Percentiles rank a stretch among this genome's conserved stretches.
These are phyloP conservation scores for Cladosporium sp. DNA, from an alignment of 2,329 filamentous ascomycete genomes.

Conservation along the genomic window DNA sequence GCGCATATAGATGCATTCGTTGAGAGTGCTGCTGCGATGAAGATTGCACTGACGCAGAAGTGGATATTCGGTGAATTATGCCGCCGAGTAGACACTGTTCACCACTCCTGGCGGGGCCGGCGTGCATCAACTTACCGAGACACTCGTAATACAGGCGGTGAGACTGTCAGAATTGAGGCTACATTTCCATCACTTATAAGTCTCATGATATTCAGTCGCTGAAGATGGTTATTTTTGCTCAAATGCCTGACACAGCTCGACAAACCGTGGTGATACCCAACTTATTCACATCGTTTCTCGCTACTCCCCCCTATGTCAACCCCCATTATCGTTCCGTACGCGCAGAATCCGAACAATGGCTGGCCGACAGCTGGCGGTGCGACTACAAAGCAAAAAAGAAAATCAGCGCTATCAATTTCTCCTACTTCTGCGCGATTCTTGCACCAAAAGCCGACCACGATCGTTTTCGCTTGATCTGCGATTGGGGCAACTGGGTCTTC, in stretches of 20 bases:
- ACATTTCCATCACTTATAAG: too few relatives aligned
- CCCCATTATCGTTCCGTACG: neutral
- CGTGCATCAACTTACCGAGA: too few relatives aligned
- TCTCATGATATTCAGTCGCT: too few relatives aligned
- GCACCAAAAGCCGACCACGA: neutral
- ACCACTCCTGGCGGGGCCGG: too few relatives aligned
- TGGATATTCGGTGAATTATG: too few relatives aligned
- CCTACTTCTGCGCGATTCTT: neutral
- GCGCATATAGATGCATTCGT: too few relatives aligned
- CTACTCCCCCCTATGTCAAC: neutral
- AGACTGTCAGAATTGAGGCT: too few relatives aligned
- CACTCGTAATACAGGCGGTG: too few relatives aligned
- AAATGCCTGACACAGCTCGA: neutral
- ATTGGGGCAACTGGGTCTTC: neutral
- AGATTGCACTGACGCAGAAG: too few relatives aligned
- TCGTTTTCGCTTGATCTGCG: neutral
- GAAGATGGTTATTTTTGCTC: too few relatives aligned
- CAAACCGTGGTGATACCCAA: neutral
- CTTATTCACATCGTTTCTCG: conserved; percentile 1
- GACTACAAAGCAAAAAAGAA: neutral
- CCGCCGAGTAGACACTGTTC: too few relatives aligned
- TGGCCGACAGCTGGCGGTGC: neutral
- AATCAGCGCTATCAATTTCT: neutral
- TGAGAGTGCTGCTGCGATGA: too few relatives aligned
- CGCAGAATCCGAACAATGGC: neutral